Evolutionary conservation across 2,329 filamentous ascomycete genomes (phyloP).

Genomic region (Bipolaris gigantea): DNA sequence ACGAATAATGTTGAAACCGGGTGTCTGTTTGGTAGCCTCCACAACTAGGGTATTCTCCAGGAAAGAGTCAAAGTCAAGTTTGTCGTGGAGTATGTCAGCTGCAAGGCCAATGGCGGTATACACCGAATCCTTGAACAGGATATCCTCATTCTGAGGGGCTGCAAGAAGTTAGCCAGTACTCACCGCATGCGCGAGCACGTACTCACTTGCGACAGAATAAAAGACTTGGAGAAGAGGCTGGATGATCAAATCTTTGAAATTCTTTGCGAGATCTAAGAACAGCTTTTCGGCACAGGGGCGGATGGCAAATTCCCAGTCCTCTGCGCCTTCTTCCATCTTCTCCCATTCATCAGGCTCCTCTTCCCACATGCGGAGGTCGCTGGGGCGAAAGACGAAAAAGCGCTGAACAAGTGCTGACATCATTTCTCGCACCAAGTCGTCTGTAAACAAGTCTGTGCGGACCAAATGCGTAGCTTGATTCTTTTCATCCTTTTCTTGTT

Average conservation of each 20-base stretch:
- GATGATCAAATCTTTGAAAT: slow-evolving; percentile 81
- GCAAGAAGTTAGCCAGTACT: slow-evolving; percentile 19
- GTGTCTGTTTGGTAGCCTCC: slow-evolving; percentile 71
- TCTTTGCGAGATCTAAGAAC: slow-evolving; percentile 85
- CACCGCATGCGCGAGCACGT: background rate
- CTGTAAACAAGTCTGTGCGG: slow-evolving; percentile 72
- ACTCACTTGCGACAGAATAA: slow-evolving; percentile 69
- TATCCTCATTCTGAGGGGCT: slow-evolving; percentile 64
- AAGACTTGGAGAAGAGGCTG: slow-evolving; percentile 83
- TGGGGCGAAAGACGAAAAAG: slow-evolving; percentile 83
- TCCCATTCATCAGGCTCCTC: slow-evolving; percentile 97
- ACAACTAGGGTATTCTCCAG: slow-evolving; percentile 72
- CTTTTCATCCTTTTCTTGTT: slow-evolving; percentile 75
- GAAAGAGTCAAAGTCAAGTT: slow-evolving; percentile 82
- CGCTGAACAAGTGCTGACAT: slow-evolving; percentile 83
- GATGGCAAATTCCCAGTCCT: slow-evolving; percentile 85
- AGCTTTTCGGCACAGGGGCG: slow-evolving; percentile 91
- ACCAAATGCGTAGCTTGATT: slow-evolving; percentile 68
- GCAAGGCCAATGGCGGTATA: slow-evolving; percentile 91
- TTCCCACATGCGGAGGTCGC: slow-evolving; percentile 89
- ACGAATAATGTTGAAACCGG: slow-evolving; percentile 78
- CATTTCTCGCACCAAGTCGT: slow-evolving; percentile 76
- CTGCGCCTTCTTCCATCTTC: slow-evolving; percentile 80
- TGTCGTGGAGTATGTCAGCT: slow-evolving; percentile 71
- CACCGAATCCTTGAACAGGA: slow-evolving; percentile 88